phyloP scores from a whole-genome alignment of 257 asterid genomes.

The Fraxinus pennsylvanica region DNA sequence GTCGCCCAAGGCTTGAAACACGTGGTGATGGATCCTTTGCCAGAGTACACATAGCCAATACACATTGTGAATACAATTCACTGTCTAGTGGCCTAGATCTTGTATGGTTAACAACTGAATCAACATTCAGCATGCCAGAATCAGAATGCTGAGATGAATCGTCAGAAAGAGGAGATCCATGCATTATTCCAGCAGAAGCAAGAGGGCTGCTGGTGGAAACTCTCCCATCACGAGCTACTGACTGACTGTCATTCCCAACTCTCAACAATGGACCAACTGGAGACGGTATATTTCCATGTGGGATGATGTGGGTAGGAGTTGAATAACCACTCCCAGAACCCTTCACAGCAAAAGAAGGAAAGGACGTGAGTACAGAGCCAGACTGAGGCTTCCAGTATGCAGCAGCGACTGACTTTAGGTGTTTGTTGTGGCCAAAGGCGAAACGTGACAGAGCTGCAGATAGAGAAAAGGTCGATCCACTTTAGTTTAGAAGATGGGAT shows the following conservation, averaged over 20 bases:
- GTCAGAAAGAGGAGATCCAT: constrained; percentile 96
- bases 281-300: constrained; percentile 75
- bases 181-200: constrained; percentile 79
- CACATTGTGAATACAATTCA: constrained; percentile 77
- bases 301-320: constrained; percentile 73
- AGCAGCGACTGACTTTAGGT: constrained; percentile 90
- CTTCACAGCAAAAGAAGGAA: constrained; percentile 74
- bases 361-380: constrained; percentile 72
- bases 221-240: constrained; percentile 76
- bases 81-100: constrained; percentile 76
- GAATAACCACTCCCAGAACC: constrained; percentile 77
- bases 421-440: constrained; percentile 94
- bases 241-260: constrained; percentile 58
- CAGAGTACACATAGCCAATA: constrained; percentile 80
- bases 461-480: constrained; percentile 14
- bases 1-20: constrained; percentile 79
- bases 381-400: constrained; percentile 82
- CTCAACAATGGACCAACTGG: constrained; percentile 67
- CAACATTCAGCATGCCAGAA: constrained; percentile 74
- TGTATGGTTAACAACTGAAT: constrained; percentile 71
- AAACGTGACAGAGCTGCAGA: constrained; percentile 92
- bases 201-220: constrained; percentile 88
- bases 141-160: constrained; percentile 95
- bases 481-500: background rate
- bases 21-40: constrained; percentile 99